phyloP scores from a whole-genome alignment of 495 filamentous ascomycete species.

The Podospora didyma region DNA sequence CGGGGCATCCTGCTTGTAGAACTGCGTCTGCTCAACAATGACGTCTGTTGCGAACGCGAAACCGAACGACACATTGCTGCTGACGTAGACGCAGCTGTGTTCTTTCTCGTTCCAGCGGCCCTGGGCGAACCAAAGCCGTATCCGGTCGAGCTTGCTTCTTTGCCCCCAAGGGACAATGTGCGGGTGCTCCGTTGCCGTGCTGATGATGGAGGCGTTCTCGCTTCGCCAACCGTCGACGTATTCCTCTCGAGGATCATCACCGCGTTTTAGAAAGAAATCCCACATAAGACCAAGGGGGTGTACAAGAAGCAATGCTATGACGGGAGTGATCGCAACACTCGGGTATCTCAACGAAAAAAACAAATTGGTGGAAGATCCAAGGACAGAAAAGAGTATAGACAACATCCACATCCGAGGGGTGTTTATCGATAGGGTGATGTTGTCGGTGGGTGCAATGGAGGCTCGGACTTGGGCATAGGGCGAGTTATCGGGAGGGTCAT shows the following conservation, averaged over 20 bases:
- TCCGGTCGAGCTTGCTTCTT: constrained; percentile 32
- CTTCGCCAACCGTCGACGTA: constrained; percentile 52
- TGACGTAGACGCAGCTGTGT: constrained; percentile 82
- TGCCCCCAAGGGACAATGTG: constrained; percentile 16
- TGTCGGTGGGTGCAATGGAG: constrained; percentile 68
- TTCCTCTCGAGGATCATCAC: constrained; percentile 56
- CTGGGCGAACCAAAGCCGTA: constrained; percentile 72
- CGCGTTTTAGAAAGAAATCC: constrained; percentile 63
- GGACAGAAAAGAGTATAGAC: constrained; percentile 70
- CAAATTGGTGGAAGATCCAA: constrained; percentile 78
- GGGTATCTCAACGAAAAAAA: constrained; percentile 84
- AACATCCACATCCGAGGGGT: constrained; percentile 85
- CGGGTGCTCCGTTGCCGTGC: constrained; percentile 5
- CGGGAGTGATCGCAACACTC: constrained; percentile 78
- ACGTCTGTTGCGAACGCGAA: constrained; percentile 84
- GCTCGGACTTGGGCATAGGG: constrained; percentile 73
- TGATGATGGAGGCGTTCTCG: constrained; percentile 14
- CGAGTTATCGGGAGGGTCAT: constrained; percentile 59
- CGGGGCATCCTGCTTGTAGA: constrained; percentile 73
- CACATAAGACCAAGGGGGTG: constrained; percentile 76
- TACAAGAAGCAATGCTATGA: constrained; percentile 76
- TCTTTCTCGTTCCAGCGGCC: constrained; percentile 84
- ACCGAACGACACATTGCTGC: constrained; percentile 86
- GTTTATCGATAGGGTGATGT: constrained; percentile 71
- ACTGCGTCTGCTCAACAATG: constrained; percentile 82